These are phyloP conservation scores for Corylus americana DNA, from an alignment of 306 rosid genomes.

Conservation along the genomic window DNA sequence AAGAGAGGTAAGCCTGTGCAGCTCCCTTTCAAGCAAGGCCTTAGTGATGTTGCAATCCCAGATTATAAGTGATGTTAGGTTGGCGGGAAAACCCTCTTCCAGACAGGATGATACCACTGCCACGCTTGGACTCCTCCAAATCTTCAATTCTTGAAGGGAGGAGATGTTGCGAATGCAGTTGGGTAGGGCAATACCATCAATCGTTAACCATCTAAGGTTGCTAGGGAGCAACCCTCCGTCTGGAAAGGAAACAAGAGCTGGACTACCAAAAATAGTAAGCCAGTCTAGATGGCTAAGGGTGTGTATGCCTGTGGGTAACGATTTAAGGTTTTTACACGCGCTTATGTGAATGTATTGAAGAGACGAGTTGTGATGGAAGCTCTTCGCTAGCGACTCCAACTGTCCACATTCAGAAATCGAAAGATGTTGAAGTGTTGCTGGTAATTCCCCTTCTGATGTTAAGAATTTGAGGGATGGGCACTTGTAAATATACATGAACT, in stretches of 20 bases:
- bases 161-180: slow-evolving; percentile 8
- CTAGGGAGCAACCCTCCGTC: slow-evolving; percentile 5
- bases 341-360: too few species aligned
- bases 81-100: slow-evolving; percentile 33
- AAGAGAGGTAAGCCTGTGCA: too few species aligned
- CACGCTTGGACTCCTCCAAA: too few species aligned
- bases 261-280: slow-evolving; percentile 1
- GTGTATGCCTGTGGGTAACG: slow-evolving; percentile 15
- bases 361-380: background rate
- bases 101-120: too few species aligned
- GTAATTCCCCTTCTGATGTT: too few species aligned
- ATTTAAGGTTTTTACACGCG: slow-evolving; percentile 7
- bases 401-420: slow-evolving; percentile 6
- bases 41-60: too few species aligned
- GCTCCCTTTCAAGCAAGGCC: too few species aligned
- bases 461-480: too few species aligned
- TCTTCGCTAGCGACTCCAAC: slow-evolving; percentile 13
- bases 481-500: too few species aligned
- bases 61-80: too few species aligned
- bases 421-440: too few species aligned
- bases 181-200: background rate
- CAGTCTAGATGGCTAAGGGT: slow-evolving; percentile 5
- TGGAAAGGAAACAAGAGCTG: slow-evolving; percentile 1
- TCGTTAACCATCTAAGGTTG: background rate
- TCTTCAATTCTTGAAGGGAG: background rate